phyloP scores from a whole-genome alignment of 2,329 filamentous ascomycete species.

The Ophiostoma piceae region DNA sequence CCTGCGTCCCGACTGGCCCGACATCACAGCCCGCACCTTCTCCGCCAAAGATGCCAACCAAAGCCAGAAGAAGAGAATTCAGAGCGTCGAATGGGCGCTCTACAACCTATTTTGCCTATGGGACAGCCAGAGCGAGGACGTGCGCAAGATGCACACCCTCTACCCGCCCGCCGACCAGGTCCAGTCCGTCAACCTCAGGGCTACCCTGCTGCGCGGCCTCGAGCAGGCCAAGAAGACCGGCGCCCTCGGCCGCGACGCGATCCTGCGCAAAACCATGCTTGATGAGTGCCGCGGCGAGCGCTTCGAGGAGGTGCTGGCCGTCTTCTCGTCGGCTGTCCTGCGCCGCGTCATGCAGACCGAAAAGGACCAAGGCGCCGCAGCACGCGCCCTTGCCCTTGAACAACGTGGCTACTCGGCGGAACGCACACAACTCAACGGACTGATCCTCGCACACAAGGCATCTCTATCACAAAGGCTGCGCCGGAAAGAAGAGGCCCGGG shows the following conservation, averaged over 20 bases:
- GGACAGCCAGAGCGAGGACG: slow-evolving; percentile 54
- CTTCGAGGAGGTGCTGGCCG: slow-evolving; percentile 76
- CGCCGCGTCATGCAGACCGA: slow-evolving; percentile 49
- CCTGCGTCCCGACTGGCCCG: slow-evolving; percentile 70
- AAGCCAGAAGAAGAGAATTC: slow-evolving; percentile 76
- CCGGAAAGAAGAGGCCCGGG: slow-evolving; percentile 55
- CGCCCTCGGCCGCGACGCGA: slow-evolving; percentile 70
- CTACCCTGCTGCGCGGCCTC: slow-evolving; percentile 73
- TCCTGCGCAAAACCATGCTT: slow-evolving; percentile 88
- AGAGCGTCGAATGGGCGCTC: slow-evolving; percentile 83
- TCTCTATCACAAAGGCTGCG: slow-evolving; percentile 57
- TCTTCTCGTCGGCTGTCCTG: slow-evolving; percentile 78
- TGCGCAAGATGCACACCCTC: slow-evolving; percentile 78
- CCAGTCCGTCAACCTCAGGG: slow-evolving; percentile 84
- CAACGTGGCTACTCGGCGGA: slow-evolving; percentile 52
- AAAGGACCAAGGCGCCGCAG: slow-evolving; percentile 29
- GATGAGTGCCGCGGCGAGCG: slow-evolving; percentile 93
- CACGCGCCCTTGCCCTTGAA: slow-evolving; percentile 54
- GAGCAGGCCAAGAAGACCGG: slow-evolving; percentile 86
- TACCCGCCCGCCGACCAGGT: slow-evolving; percentile 87
- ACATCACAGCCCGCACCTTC: slow-evolving; percentile 65
- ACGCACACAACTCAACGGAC: slow-evolving; percentile 53
- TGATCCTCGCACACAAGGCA: slow-evolving; percentile 68
- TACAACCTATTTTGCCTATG: slow-evolving; percentile 80
- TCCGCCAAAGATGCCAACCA: slow-evolving; percentile 59